phyloP scores from a whole-genome alignment of 345 rosid species.

The Draba incana region DNA sequence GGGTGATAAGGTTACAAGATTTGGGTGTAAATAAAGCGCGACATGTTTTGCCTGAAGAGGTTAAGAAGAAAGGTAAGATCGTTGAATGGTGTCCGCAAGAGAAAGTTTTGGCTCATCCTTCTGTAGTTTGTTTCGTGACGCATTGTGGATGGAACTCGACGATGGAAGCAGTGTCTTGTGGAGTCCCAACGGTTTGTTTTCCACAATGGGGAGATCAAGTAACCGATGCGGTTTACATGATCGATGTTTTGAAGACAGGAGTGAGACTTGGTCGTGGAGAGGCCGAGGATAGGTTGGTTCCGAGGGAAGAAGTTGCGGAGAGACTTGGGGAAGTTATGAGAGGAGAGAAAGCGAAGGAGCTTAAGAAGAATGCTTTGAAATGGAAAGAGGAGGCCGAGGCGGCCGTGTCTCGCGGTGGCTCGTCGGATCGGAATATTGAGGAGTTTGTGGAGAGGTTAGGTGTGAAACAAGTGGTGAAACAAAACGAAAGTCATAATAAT shows the following conservation, averaged over 20 bases:
- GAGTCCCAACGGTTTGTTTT: slow-evolving; percentile 61
- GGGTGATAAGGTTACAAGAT: slow-evolving; percentile 68
- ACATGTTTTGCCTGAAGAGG: slow-evolving; percentile 64
- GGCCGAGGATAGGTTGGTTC: slow-evolving; percentile 55
- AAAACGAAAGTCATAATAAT: slow-evolving; percentile 27
- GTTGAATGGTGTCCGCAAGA: slow-evolving; percentile 87
- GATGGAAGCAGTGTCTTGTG: slow-evolving; percentile 37
- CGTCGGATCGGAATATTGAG: slow-evolving; percentile 63
- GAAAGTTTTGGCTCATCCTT: slow-evolving; percentile 67
- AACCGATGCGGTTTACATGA: slow-evolving; percentile 68
- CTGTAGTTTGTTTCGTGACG: slow-evolving; percentile 68
- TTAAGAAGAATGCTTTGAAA: slow-evolving; percentile 61
- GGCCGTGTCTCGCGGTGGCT: slow-evolving; percentile 78
- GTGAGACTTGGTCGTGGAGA: slow-evolving; percentile 71
- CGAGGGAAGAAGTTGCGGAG: slow-evolving; percentile 68
- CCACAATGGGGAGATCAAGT: slow-evolving; percentile 96
- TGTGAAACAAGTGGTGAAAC: slow-evolving; percentile 35
- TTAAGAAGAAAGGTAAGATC: slow-evolving; percentile 57
- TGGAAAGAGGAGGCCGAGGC: slow-evolving; percentile 76
- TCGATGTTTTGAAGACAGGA: slow-evolving; percentile 65
- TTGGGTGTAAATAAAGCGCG: slow-evolving; percentile 41
- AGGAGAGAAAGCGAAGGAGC: slow-evolving; percentile 59
- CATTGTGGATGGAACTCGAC: slow-evolving; percentile 98
- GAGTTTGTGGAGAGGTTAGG: slow-evolving; percentile 69
- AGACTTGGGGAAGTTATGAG: slow-evolving; percentile 56